Base-by-base conservation (phyloP, 1,284 basidiomycete genomes). In the Thecaphora thlaspeos region DNA sequence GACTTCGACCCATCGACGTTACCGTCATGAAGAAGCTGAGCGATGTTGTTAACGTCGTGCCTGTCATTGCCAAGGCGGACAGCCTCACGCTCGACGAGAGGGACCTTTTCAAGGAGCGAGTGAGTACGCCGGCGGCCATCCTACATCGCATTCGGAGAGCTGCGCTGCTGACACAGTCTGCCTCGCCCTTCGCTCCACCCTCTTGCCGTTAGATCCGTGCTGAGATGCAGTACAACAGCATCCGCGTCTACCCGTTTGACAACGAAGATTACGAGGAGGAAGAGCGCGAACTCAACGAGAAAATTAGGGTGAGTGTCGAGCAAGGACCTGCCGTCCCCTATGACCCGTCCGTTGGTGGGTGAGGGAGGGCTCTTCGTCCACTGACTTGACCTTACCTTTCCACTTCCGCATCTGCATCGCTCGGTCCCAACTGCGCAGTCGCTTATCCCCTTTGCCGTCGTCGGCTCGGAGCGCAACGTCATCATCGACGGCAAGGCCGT, bases 1-100 rank as follows among this genome's bases (percentile, higher is more conserved):
- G 70, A 3, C 51, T 77, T 28, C 61, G 68, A 14, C 55, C 70
- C 68, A 94, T 98, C 77, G 95, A 98, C 76, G 88, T 97, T 44
- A 92, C 91, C 69, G 94, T 98, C 65, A 91, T 98, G 87, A 97
- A 97, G 84, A 97, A 96, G 83, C 83, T 98, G 51, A 88, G 88
- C 78, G 94, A 98, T 79, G 94, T 98, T 37, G 94, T 96, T 80
- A 98, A 98, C 74, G 94, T 98, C 43, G 93, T 98, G 7, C 95
- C 94, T 14, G 89, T 98, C 59, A 97, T 98, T 77, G 94, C 95
- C 72, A 98, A 98, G 84, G 85, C 90, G n/a, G 94, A 98, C 80
- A 88, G 87, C 63, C 82, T 98, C 80, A 97, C 93, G 1, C 80
- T 92, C 60, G 92, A 95, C 68, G 95, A 98, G 82, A 83, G 92